Evolutionary conservation across 2,329 filamentous ascomycete genomes (phyloP).

Genomic region (Rhynchosporium graminicola): DNA sequence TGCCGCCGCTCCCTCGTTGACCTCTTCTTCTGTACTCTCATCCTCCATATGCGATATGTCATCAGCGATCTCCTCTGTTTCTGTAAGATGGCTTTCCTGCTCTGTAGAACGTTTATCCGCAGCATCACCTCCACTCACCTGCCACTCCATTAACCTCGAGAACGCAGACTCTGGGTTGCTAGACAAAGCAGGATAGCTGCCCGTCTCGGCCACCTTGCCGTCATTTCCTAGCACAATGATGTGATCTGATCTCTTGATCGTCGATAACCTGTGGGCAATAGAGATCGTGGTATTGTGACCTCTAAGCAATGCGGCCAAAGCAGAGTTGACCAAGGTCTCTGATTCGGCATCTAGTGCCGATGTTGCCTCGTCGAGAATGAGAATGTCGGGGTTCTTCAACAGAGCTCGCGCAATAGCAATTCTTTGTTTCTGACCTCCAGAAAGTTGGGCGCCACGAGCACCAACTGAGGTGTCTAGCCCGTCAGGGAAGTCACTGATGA

Average conservation of each 20-base stretch:
- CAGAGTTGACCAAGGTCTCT: slow-evolving; percentile 93
- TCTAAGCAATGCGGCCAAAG: slow-evolving; percentile 75
- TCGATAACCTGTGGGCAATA: slow-evolving; percentile 92
- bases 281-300: slow-evolving; percentile 96
- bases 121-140: slow-evolving; percentile 82
- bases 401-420: slow-evolving; percentile 95
- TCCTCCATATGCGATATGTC: slow-evolving; percentile 31
- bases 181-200: slow-evolving; percentile 77
- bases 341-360: slow-evolving; percentile 95
- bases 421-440: slow-evolving; percentile 94
- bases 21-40: slow-evolving; percentile 26
- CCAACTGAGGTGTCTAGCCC: slow-evolving; percentile 94
- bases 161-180: slow-evolving; percentile 78
- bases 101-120: slow-evolving; percentile 43
- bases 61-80: slow-evolving; percentile 35
- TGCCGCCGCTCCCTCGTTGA: slow-evolving; percentile 23
- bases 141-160: slow-evolving; percentile 97
- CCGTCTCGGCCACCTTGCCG: slow-evolving; percentile 87
- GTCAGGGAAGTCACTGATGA: slow-evolving; percentile 95
- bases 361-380: slow-evolving; percentile 95
- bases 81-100: slow-evolving; percentile 35
- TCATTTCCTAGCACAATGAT: slow-evolving; percentile 90
- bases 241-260: slow-evolving; percentile 91
- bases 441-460: slow-evolving; percentile 87
- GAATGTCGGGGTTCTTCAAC: slow-evolving; percentile 92